Evolutionary conservation across 441 rosid species (phyloP).

Genomic region (Erysimum pusillum): DNA sequence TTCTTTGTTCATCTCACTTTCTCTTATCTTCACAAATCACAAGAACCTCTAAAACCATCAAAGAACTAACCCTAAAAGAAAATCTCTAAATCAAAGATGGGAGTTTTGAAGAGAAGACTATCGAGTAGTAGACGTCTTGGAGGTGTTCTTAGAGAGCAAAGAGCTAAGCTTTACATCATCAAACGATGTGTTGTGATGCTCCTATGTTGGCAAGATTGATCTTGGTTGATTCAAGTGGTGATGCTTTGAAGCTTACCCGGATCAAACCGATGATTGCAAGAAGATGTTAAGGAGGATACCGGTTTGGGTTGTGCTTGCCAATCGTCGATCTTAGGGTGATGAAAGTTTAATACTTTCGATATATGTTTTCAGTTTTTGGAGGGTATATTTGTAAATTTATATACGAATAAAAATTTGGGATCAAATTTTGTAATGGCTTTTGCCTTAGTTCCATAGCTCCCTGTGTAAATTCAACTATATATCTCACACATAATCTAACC

Average conservation of each 20-base stretch:
- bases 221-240: conserved; percentile 19
- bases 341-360: conserved; percentile 29
- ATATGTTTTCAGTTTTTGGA: conserved; percentile 3
- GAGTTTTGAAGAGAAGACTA: conserved; percentile 79
- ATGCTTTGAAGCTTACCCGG: conserved; percentile 27
- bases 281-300: conserved; percentile 15
- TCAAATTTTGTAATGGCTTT: conserved; percentile 42
- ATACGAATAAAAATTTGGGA: conserved; percentile 29
- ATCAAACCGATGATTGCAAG: conserved; percentile 25
- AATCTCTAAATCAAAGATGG: conserved; percentile 48
- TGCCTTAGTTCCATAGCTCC: conserved; percentile 31
- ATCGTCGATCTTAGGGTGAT: conserved; percentile 20
- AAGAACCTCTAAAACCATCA: conserved; percentile 13
- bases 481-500: conserved; percentile 36
- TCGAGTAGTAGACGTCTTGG: conserved; percentile 73
- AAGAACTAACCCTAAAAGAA: background rate
- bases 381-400: conserved; percentile 40
- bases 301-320: conserved; percentile 26
- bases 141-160: conserved; percentile 84
- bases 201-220: conserved; percentile 90
- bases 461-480: conserved; percentile 31
- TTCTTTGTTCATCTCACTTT: conserved; percentile 20
- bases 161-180: conserved; percentile 89
- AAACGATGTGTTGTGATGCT: conserved; percentile 97
- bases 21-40: conserved; percentile 21